phyloP scores from a whole-genome alignment of 75 land plant genomes.

The Pinus taeda region DNA sequence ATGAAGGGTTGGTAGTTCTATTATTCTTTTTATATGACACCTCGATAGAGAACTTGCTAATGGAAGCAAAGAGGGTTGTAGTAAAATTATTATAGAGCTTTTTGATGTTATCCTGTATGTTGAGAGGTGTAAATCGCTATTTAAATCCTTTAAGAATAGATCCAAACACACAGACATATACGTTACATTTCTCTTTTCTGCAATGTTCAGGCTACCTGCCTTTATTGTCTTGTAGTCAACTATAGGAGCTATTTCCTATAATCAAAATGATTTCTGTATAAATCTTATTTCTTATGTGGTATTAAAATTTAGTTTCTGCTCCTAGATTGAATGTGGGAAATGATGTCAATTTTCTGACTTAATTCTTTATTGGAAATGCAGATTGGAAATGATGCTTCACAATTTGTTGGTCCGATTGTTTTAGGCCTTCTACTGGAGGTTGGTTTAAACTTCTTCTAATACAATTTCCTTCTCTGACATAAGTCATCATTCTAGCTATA shows the following conservation, averaged over 20 bases:
- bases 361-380: conserved; percentile 19
- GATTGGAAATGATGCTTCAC: conserved; percentile 95
- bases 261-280: background rate
- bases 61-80: too few species aligned
- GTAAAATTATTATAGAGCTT: too few species aligned
- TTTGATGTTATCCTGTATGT: too few species aligned
- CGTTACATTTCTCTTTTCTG: too few species aligned
- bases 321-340: conserved; percentile 2
- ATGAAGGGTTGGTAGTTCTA: too few species aligned
- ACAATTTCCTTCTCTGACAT: background rate
- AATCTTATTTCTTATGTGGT: background rate
- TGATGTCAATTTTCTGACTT: background rate
- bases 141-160: too few species aligned
- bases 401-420: conserved; percentile 89
- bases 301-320: background rate
- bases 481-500: background rate
- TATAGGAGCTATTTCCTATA: background rate
- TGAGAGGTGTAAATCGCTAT: too few species aligned
- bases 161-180: too few species aligned
- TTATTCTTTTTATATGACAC: too few species aligned
- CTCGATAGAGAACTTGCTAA: too few species aligned
- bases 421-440: conserved; percentile 74
- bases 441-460: background rate
- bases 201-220: too few species aligned
- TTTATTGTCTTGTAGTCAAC: too few species aligned